Evolutionary conservation across 805 yeast genomes (phyloP), one percentile per base, ranked within the genome.

Genomic region (Blastobotrys peoriensis): DNA sequence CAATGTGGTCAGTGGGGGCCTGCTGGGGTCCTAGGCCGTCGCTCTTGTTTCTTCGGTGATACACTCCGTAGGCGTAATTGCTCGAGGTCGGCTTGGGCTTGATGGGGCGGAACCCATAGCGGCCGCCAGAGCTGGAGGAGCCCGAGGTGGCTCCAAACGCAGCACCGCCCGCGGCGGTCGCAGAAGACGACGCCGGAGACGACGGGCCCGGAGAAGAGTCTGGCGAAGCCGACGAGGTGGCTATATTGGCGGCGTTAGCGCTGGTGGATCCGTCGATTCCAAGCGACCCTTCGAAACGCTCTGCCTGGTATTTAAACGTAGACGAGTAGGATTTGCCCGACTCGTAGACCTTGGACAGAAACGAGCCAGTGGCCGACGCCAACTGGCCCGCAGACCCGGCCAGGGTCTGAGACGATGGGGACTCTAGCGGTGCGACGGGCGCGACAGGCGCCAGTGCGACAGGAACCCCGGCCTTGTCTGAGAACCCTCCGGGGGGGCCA

Each of bases 271-370:
- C 8, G 13, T 25, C 30, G 13, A 25, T 8, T 8, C 30, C 30
- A 25, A 25, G 30, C 10, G 30, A 25, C 30, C 30, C 30, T 35
- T 50, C 53, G 15, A 45, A 16, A 25, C 50, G 70, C 28, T 73
- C 83, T 1, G 81, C 83, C 17, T 81, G 82, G 59, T 76, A 78
- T 56, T 73, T 71, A 57, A 77, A 73, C 8, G 68, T 61, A 8
- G 73, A 67, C 34, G 77, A 67, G 33, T 73, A 70, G 27, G 61
- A 56, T 48, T 67, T 57, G 49, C 67, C 62, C 2, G 64, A 61
- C 43, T 64, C 61, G 46, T 62, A 61, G 3, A 56, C 64, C 16
- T 50, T 56, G 33, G 41, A 42, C 13, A 55, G 45, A 20, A 54
- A 42, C 25, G 54, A 45, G 33, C 48, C 27, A 46, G 50, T 45